Conservation (phyloP, 805 yeast genomes). For the Saccharomyces mikatae region DNA sequence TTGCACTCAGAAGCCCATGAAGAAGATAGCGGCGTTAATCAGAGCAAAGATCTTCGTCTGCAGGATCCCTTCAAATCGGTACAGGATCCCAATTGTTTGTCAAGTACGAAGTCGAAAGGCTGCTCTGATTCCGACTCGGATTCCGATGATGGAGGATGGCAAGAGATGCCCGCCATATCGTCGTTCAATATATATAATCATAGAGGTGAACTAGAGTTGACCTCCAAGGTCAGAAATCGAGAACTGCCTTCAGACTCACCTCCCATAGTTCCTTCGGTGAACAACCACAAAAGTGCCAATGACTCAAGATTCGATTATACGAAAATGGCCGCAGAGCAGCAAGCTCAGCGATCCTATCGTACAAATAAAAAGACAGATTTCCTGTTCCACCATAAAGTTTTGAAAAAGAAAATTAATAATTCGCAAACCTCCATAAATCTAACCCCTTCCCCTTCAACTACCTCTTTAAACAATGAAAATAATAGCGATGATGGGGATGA, state of each 20-base stretch:
- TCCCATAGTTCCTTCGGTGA: constrained; percentile 1
- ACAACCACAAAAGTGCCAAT: constrained; percentile 1
- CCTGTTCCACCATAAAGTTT: constrained; percentile 36
- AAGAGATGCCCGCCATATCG: constrained; percentile 76
- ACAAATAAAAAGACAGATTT: constrained; percentile 51
- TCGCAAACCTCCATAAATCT: constrained; percentile 7
- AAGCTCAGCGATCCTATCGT: constrained; percentile 59
- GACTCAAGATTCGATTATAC: constrained; percentile 60
- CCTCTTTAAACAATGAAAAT: constrained; percentile 4
- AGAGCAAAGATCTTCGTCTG: background rate
- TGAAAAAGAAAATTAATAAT: constrained; percentile 15
- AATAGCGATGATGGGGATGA: constrained; percentile 27
- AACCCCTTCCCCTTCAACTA: constrained; percentile 3
- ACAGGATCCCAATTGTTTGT: background rate
- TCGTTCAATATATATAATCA: constrained; percentile 73
- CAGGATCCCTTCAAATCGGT: background rate
- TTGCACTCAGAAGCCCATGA: background rate
- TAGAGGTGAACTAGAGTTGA: constrained; percentile 55
- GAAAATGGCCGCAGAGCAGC: constrained; percentile 78
- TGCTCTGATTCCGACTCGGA: constrained; percentile 20
- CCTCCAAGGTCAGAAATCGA: constrained; percentile 14
- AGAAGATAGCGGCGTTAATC: background rate
- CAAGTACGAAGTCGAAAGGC: background rate
- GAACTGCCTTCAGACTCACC: constrained; percentile 1
- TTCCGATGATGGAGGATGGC: constrained; percentile 58